Evolutionary conservation across 139 green algal species (phyloP), one percentile per base, ranked within the genome.

Genomic region (Coelastrella sp.): DNA sequence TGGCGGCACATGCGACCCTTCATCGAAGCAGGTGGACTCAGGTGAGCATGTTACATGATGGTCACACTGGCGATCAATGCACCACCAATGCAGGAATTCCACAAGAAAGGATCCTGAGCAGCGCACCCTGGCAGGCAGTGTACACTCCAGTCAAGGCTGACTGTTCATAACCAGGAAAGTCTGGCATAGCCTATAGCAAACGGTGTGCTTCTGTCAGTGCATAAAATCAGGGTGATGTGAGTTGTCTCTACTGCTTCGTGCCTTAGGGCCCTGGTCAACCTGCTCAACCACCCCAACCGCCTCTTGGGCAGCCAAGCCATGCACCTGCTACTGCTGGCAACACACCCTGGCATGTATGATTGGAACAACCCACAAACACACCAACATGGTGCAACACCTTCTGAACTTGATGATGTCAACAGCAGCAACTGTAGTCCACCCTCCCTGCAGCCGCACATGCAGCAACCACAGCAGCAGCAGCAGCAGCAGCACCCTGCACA

Each of bases 11-110:
- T 89, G 67, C 64, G 69, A 50, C 86, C 89, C 0, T 89, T 92
- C 86, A 85, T 92, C 0, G 84, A 92, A 84, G 89, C 72, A 1
- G 79, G 86, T 3, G 89, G 89, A 0, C 86, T 92, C 40, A 84
- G 64, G 88, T 88, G 78, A 30, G 86, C n/a, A n/a, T n/a, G 45
- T 11, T 53, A 53, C 45, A 53, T 53, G 11, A n/a, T n/a, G n/a
- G n/a, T n/a, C n/a, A n/a, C n/a, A n/a, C n/a, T n/a, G n/a, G n/a
- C n/a, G n/a, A n/a, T n/a, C n/a, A n/a, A n/a, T n/a, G n/a, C n/a
- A n/a, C n/a, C n/a, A n/a, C n/a, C n/a, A n/a, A n/a, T n/a, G n/a
- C n/a, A n/a, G n/a, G n/a, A n/a, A n/a, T n/a, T n/a, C n/a, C n/a
- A n/a, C n/a, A n/a, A n/a, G n/a, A n/a, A n/a, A n/a, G n/a, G n/a